Conservation (phyloP, 2,329 filamentous ascomycete genomes). For the Epicoccum sorghinum region DNA sequence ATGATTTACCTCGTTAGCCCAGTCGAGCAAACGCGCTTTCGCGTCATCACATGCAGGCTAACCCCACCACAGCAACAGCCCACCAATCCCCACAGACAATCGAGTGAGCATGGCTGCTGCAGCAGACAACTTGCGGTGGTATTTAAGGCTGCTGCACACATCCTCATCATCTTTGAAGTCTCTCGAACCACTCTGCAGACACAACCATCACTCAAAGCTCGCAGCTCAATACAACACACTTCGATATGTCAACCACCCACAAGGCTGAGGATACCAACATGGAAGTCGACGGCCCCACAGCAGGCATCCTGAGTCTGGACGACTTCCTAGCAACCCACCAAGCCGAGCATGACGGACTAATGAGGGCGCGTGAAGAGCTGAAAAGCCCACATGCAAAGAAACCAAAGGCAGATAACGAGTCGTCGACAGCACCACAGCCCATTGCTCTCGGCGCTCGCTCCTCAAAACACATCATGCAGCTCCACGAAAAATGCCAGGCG, state of each 20-base stretch:
- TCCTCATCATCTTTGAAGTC: background rate
- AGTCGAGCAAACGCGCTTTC: constrained; percentile 21
- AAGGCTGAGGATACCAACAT: constrained; percentile 11
- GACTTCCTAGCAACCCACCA: constrained; percentile 25
- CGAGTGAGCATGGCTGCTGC: constrained; percentile 10
- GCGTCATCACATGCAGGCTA: constrained; percentile 32
- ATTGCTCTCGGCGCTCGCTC: constrained; percentile 28
- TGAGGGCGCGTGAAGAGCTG: constrained; percentile 14
- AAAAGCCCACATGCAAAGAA: constrained; percentile 15
- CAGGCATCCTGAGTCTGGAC: constrained; percentile 18
- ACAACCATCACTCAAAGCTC: background rate
- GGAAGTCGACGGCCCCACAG: constrained; percentile 15
- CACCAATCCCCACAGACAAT: constrained; percentile 9
- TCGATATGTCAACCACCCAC: background rate
- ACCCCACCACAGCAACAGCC: constrained; percentile 10
- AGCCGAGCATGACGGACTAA: constrained; percentile 10
- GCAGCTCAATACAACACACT: constrained; percentile 1
- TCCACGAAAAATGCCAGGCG: constrained; percentile 36
- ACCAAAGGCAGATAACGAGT: background rate
- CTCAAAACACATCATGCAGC: constrained; percentile 22
- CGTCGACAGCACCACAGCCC: constrained; percentile 12
- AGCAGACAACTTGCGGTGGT: constrained; percentile 27
- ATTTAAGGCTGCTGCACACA: constrained; percentile 25
- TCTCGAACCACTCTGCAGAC: constrained; percentile 8
- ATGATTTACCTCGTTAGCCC: too few relatives aligned